phyloP scores from a whole-genome alignment of 176 grass and related monocot genomes.

The Paspalum vaginatum region DNA sequence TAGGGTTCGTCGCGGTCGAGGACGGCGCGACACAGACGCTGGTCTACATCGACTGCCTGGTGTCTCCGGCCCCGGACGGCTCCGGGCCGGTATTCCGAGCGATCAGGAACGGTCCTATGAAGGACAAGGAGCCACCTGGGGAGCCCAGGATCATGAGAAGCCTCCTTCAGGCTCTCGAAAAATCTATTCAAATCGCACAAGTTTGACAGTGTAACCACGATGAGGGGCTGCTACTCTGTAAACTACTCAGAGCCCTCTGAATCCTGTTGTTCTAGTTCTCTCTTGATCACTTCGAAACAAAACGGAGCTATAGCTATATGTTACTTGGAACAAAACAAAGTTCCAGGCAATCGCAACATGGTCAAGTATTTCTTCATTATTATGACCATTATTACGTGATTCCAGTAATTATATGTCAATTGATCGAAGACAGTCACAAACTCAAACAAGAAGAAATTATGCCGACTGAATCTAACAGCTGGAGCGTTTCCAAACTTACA shows the following conservation, averaged over 20 bases:
- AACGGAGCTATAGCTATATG: slow-evolving; percentile 14
- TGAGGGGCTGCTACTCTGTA: slow-evolving; percentile 2
- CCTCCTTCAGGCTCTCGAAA: slow-evolving; percentile 85
- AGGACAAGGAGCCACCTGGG: slow-evolving; percentile 66
- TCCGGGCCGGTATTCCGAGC: slow-evolving; percentile 68
- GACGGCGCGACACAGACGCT: slow-evolving; percentile 56
- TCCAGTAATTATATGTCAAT: not conserved
- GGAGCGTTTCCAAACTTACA: slow-evolving; percentile 23
- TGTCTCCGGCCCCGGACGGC: slow-evolving; percentile 53
- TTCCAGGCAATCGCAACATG: slow-evolving; percentile 2
- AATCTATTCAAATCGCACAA: slow-evolving; percentile 63
- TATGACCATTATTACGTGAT: slow-evolving; percentile 12
- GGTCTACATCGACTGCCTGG: slow-evolving; percentile 91
- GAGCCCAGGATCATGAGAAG: slow-evolving; percentile 91
- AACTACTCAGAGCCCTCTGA: not conserved
- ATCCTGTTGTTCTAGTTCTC: not conserved
- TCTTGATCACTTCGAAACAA: not conserved
- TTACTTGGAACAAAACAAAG: not conserved
- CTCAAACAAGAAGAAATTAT: slow-evolving; percentile 12
- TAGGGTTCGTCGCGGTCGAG: slow-evolving; percentile 67
- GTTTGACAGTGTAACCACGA: slow-evolving; percentile 26
- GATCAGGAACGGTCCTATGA: slow-evolving; percentile 71
- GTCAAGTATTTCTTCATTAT: slow-evolving; percentile 4
- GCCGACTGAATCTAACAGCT: slow-evolving; percentile 37
- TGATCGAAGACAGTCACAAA: not conserved